These are phyloP conservation scores for Pleurotus salmoneostramineus DNA, from an alignment of 768 basidiomycete species.

Conservation along the genomic window DNA sequence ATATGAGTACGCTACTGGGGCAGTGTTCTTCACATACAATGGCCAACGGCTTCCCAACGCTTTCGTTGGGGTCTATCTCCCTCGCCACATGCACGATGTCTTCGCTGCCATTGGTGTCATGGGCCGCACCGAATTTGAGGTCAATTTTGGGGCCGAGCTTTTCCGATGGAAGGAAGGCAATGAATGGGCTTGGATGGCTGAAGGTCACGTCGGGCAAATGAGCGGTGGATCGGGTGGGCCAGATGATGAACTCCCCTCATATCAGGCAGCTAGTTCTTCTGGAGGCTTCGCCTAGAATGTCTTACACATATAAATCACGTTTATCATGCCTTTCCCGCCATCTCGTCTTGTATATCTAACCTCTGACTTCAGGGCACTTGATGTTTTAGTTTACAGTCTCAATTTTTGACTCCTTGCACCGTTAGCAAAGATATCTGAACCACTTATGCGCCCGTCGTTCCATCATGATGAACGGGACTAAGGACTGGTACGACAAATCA, in stretches of 20 bases:
- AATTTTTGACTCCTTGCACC: no score
- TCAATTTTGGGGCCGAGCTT: constrained; percentile 62
- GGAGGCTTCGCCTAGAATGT: not conserved
- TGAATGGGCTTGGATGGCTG: constrained; percentile 62
- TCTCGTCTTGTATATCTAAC: no score
- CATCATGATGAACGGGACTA: no score
- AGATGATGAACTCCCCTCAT: constrained; percentile 47
- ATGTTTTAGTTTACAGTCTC: no score
- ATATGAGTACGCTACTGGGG: constrained; percentile 49
- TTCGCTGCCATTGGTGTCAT: constrained; percentile 63
- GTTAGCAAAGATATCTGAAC: no score
- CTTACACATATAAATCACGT: no score
- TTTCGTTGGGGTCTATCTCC: constrained; percentile 57
- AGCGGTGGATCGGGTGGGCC: constrained; percentile 22
- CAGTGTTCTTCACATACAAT: constrained; percentile 65
- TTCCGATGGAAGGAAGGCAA: constrained; percentile 65
- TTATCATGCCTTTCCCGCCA: no score
- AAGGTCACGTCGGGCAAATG: constrained; percentile 55
- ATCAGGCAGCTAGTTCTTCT: constrained; percentile 12
- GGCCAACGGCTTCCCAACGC: constrained; percentile 52
- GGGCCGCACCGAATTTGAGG: constrained; percentile 48
- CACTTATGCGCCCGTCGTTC: no score
- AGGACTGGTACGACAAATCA: no score
- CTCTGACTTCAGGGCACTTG: no score
- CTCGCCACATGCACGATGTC: constrained; percentile 47